phyloP scores from a whole-genome alignment of 2,329 filamentous ascomycete genomes.

The Cladorrhinum sp. region DNA sequence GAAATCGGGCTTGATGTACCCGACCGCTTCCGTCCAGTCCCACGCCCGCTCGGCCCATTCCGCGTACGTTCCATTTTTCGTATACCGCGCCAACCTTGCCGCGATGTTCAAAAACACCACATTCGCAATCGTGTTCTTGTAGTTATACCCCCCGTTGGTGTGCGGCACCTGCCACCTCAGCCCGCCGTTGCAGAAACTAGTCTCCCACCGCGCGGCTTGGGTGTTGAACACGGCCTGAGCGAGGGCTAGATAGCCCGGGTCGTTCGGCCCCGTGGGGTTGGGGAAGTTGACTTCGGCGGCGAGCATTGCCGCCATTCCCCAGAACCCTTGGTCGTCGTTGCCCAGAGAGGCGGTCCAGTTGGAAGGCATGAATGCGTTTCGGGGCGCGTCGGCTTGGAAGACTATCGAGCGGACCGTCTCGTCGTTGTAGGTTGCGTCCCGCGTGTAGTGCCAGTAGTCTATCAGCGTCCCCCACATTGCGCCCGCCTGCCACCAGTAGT shows the following conservation, averaged over 20 bases:
- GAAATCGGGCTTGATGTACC: constrained; percentile 50
- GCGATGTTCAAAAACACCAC: constrained; percentile 42
- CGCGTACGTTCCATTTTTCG: constrained; percentile 49
- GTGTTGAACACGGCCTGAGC: constrained; percentile 59
- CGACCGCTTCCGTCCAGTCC: constrained; percentile 47
- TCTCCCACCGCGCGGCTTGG: constrained; percentile 55
- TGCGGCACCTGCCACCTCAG: constrained; percentile 62
- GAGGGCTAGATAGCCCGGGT: constrained; percentile 52
- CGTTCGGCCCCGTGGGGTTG: constrained; percentile 45
- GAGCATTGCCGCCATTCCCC: constrained; percentile 57
- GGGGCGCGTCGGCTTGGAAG: constrained; percentile 30
- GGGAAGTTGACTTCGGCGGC: constrained; percentile 55
- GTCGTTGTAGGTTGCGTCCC: constrained; percentile 56
- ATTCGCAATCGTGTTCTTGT: constrained; percentile 51
- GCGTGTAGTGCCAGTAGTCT: constrained; percentile 63
- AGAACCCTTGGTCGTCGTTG: constrained; percentile 66
- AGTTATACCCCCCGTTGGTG: constrained; percentile 60
- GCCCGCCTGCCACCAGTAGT: constrained; percentile 67
- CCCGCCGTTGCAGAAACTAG: constrained; percentile 53
- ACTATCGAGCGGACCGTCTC: constrained; percentile 30
- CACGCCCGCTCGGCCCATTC: constrained; percentile 51
- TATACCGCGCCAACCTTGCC: constrained; percentile 57
- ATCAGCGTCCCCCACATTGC: constrained; percentile 61
- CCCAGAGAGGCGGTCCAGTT: constrained; percentile 34
- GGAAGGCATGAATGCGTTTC: constrained; percentile 29